A percentile compares a stretch with the other conserved stretches of the same genome.
Evolutionary conservation across 148 eudicot species (phyloP).

Genomic region (Camellia japonica): DNA sequence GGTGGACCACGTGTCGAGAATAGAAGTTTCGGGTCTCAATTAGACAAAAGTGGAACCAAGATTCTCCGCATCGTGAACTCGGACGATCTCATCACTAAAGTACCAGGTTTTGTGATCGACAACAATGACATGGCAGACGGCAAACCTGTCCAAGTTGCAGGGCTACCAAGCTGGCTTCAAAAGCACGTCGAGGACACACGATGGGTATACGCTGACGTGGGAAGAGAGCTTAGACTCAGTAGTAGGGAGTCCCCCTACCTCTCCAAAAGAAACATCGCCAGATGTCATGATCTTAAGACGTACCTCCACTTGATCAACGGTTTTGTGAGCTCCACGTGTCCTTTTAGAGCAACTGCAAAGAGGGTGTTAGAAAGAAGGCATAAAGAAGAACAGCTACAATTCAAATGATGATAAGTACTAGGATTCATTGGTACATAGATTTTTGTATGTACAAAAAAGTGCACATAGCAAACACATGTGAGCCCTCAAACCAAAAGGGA

Average conservation of each 20-base stretch:
- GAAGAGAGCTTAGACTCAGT: constrained; percentile 18
- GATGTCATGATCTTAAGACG: constrained; percentile 18
- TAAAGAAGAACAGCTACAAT: background rate
- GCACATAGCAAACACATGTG: background rate
- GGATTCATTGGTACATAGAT: no score
- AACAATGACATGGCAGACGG: constrained; percentile 8
- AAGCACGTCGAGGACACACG: constrained; percentile 11
- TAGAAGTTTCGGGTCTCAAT: constrained; percentile 8
- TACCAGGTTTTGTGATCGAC: constrained; percentile 13
- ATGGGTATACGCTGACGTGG: constrained; percentile 18
- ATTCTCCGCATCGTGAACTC: constrained; percentile 17
- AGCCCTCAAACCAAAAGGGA: no score
- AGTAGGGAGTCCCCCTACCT: constrained; percentile 15
- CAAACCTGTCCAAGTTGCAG: background rate
- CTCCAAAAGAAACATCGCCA: background rate
- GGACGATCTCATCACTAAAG: constrained; percentile 15
- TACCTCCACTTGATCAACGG: constrained; percentile 7
- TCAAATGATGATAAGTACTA: background rate
- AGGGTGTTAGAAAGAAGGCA: background rate
- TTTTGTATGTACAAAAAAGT: no score
- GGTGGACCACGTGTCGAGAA: constrained; percentile 15
- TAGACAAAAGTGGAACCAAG: constrained; percentile 12
- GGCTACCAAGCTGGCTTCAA: constrained; percentile 16
- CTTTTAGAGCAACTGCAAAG: constrained; percentile 14
- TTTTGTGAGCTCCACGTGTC: constrained; percentile 22